Conservation (phyloP, 768 basidiomycete genomes). For the Sporobolomyces pararoseus region DNA sequence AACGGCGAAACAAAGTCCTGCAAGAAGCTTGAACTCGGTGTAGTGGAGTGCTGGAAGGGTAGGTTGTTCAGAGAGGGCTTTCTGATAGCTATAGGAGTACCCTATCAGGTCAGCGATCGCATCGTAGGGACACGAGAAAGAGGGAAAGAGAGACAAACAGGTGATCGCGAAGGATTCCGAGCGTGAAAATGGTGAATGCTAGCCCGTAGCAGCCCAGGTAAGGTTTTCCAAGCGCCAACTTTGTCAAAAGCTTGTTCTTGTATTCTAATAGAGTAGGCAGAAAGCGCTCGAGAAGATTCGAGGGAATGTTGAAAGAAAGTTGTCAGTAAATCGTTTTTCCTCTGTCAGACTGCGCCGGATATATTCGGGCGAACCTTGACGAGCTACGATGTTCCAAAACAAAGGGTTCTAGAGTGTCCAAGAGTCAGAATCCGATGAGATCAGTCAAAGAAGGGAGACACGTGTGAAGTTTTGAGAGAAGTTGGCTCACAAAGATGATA, state of each 20-base stretch:
- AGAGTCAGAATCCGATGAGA: too few relatives aligned
- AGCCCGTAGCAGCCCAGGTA: slow-evolving; percentile 80
- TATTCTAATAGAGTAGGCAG: slow-evolving; percentile 56
- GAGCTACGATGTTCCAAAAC: slow-evolving; percentile 90
- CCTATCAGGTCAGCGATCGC: too few relatives aligned
- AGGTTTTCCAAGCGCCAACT: slow-evolving; percentile 60
- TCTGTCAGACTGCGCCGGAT: background rate
- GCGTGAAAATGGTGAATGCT: slow-evolving; percentile 73
- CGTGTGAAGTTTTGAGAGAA: background rate
- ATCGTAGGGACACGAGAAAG: background rate
- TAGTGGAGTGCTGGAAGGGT: slow-evolving; percentile 62
- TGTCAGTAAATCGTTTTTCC: background rate
- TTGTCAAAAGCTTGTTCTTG: slow-evolving; percentile 80
- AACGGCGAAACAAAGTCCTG: slow-evolving; percentile 60
- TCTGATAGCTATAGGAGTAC: slow-evolving; percentile 67
- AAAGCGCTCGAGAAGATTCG: background rate
- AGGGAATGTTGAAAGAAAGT: background rate
- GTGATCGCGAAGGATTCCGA: slow-evolving; percentile 78
- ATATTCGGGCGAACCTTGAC: slow-evolving; percentile 19
- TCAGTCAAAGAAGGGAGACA: background rate
- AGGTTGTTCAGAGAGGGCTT: slow-evolving; percentile 74
- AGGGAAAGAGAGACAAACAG: slow-evolving; percentile 58
- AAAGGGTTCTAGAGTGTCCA: slow-evolving; percentile 79
- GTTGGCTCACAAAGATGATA: slow-evolving; percentile 59
- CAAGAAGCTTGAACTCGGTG: slow-evolving; percentile 58